Base-by-base conservation (phyloP, 768 basidiomycete species). In the Xerocomellus chrysenteron region DNA sequence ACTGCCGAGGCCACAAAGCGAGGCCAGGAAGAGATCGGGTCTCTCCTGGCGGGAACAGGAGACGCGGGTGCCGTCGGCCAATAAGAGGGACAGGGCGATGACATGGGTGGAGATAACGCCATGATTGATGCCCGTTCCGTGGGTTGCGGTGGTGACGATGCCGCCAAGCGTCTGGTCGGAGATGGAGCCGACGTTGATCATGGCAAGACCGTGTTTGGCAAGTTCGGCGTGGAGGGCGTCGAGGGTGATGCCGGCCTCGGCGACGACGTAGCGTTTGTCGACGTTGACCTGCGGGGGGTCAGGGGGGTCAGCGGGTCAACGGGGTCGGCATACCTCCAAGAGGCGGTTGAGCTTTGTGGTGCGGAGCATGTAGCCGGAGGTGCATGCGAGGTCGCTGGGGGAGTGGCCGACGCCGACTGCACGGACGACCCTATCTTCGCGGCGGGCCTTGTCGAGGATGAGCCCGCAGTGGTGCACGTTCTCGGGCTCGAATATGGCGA, bases 151-250 rank as follows among this genome's bases (percentile, higher is more conserved):
- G 14, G 93, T 87, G 65, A 98, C 80, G 64, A 94, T 84, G 43
- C 97, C 97, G 28, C 84, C 95, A 60, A 99, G 80, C 4, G 94
- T 92, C 72, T 98, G 96, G 70, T 97, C 94, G 36, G 94, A 96
- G 65, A 99, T 98, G 30, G 94, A 95, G 36, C 97, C 97, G 58
- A 98, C 80, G 73, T 91, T 96, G 66, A 82, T 85, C 83, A 99
- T 87, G 39, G 94, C 95, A 33, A 98, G 82, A 35, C 80, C 79
- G 64, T 86, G 75, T 13, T 75, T 70, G 47, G 78, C 82, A 53
- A 98, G 86, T 16, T 78, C 77, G 24, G 71, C 74, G 61, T 96
- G 92, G 5, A 98, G 80, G 48, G 81, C 77, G 55, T 86, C 77
- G 54, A 98, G 84, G 5, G 82, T 86, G 68, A 94, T 87, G 21